These are phyloP conservation scores for Fusarium denticulatum DNA, from an alignment of 2,329 filamentous ascomycete species.

Conservation along the genomic window DNA sequence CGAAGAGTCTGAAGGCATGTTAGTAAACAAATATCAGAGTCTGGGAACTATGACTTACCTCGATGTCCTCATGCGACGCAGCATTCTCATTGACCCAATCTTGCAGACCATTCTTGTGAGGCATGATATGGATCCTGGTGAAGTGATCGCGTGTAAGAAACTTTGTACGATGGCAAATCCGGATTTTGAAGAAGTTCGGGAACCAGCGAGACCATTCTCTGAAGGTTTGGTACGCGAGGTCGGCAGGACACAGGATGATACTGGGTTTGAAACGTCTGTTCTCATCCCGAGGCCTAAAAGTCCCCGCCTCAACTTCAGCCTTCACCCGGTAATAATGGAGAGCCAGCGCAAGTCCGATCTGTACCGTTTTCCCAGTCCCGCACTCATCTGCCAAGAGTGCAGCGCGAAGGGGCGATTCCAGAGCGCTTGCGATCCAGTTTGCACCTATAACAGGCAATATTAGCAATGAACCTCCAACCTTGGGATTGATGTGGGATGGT, in stretches of 20 bases:
- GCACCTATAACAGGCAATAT: accelerated
- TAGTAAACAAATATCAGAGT: accelerated
- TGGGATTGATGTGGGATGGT: accelerated
- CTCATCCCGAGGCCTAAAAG: accelerated
- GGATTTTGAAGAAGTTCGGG: accelerated
- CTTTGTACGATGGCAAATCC: not conserved
- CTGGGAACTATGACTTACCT: accelerated
- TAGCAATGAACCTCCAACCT: not conserved
- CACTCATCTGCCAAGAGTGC: not conserved
- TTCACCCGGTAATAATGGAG: accelerated
- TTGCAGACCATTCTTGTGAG: not conserved
- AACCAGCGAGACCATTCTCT: accelerated
- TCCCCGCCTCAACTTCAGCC: accelerated
- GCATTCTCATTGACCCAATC: not conserved
- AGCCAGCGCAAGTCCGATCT: accelerated
- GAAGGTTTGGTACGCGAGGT: accelerated
- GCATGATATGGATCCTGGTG: too few relatives aligned
- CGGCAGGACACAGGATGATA: accelerated
- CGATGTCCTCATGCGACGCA: accelerated
- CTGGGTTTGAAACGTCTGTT: accelerated
- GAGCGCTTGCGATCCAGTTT: accelerated
- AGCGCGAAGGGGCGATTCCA: accelerated
- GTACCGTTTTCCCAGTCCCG: accelerated
- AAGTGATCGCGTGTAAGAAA: too few relatives aligned
- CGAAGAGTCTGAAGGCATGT: accelerated